Base-by-base conservation (phyloP, 345 rosid genomes). In the Conringia planisiliqua region DNA sequence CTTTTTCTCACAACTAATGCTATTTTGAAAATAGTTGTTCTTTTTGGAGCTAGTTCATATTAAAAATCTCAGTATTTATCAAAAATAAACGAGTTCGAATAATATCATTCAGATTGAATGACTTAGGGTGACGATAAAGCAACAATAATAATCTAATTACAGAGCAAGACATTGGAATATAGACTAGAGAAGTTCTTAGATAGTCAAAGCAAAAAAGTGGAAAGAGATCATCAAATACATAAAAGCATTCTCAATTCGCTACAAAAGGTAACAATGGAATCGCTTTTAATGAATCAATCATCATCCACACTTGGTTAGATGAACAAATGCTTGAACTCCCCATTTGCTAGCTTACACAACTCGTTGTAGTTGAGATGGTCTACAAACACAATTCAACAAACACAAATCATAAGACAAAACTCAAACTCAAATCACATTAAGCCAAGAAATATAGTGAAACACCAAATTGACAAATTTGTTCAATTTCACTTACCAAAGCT, bases 291-390 rank as follows among this genome's bases (percentile, higher is more conserved):
- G 11, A 22, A 22, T 22, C 24, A 22, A 52, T 17, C 9, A 46
- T 20, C 40, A 44, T n/a, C 24, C 6, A 0, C 16, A 59, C 33
- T 44, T n/a, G 51, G 1, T 85, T 77, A 90, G 43, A 93, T 82
- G 83, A 90, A 93, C 59, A 89, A 68, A 56, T 85, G 81, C 72
- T 86, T 87, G 76, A 81, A 93, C 46, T 89, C 96, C 7, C 90
- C 98, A 61, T 87, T 90, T 51, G 93, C 90, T 51, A 93, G 96
- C 82, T 88, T 87, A 66, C 98, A 90, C 20, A 93, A 90, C 84
- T 89, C 86, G 64, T 90, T 87, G 79, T 79, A 88, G 80, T 71
- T 85, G n/a, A 65, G 10, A 24, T 85, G 40, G 70, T 93, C 98
- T 90, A 84, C 77, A 76, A 86, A 27, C 9, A 44, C 11, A 43